Base-by-base conservation (phyloP, 2,329 filamentous ascomycete species). In the Huntiella bhutanensis region DNA sequence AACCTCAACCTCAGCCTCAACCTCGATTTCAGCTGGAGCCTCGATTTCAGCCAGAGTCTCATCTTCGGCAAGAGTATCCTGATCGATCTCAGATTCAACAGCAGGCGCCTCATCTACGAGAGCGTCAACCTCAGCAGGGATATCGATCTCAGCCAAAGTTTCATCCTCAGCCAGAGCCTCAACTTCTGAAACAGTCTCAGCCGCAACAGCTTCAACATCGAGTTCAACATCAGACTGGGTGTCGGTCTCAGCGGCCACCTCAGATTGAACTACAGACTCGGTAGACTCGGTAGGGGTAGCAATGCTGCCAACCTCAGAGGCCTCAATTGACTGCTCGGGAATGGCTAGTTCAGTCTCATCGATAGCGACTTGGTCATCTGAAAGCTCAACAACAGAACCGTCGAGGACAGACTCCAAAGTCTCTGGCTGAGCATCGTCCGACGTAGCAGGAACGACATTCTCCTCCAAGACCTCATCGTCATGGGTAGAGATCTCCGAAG, bases 151-250 rank as follows among this genome's bases (percentile, higher is more conserved):
- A 36, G 15, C n/a, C 37, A 53, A 47, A 34, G 47, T 43, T 15
- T 38, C 51, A 53, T 52, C 46, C 53, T 53, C 38, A 19, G 28
- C 48, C 15, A 42, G 45, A 37, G 46, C 38, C 12, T 44, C 38
- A 10, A 51, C 45, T n/a, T 42, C 44, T 33, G 39, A 45, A 10
- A 22, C 19, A 38, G 11, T 19, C 28, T 32, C 49, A 17, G 35
- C 45, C 11, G 34, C 34, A 41, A 43, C 37, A 33, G 44, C 41
- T 35, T 44, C 48, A 15, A 48, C 49, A 33, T 51, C 41, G 38
- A 42, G 33, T 41, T 28, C 19, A n/a, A 49, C 51, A 28, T 43
- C n/a, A 10, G 28, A 6, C 13, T n/a, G 41, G 13, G 15, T 12
- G 2, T 43, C 28, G 28, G 41, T 2, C 8, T 36, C 15, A 11